Evolutionary conservation across 1,284 basidiomycete genomes (phyloP).

Genomic region (Marasmius tenuissimus): DNA sequence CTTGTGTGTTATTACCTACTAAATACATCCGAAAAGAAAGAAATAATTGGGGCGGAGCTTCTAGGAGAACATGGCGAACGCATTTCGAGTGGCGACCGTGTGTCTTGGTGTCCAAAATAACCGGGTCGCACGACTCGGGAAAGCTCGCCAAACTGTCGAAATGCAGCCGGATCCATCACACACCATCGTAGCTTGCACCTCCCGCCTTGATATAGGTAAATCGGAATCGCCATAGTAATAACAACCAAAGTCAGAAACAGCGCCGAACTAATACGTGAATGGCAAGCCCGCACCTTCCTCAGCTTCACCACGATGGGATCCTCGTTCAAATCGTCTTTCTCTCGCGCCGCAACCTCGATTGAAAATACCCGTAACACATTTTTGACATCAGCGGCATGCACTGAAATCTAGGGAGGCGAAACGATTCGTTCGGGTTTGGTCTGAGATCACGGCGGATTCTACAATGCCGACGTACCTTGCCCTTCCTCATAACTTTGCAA

Average conservation of each 20-base stretch:
- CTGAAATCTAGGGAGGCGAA: slow-evolving; percentile 67
- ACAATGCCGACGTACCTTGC: slow-evolving; percentile 58
- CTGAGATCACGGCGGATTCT: too few relatives aligned
- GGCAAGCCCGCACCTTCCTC: slow-evolving; percentile 59
- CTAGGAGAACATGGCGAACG: neutral
- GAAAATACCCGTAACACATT: slow-evolving; percentile 75
- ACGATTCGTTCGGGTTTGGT: slow-evolving; percentile 3
- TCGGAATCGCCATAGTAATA: neutral
- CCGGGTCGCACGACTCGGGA: neutral
- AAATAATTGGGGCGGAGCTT: neutral
- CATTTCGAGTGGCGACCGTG: neutral
- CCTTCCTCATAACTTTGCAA: slow-evolving; percentile 89
- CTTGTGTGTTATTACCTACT: slow-evolving; percentile 2
- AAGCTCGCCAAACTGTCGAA: neutral
- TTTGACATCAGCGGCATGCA: slow-evolving; percentile 87
- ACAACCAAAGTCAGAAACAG: neutral
- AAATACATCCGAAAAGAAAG: slow-evolving; percentile 5
- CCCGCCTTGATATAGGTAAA: slow-evolving; percentile 55
- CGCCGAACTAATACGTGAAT: neutral
- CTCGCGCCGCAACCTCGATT: slow-evolving; percentile 82
- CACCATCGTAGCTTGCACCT: slow-evolving; percentile 80
- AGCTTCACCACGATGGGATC: slow-evolving; percentile 72
- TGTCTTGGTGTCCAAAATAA: neutral
- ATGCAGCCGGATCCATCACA: slow-evolving; percentile 22
- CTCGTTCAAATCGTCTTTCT: slow-evolving; percentile 81